These are phyloP conservation scores for Ascomycota sp. DNA, from an alignment of 2,329 filamentous ascomycete genomes.

Conservation along the genomic window DNA sequence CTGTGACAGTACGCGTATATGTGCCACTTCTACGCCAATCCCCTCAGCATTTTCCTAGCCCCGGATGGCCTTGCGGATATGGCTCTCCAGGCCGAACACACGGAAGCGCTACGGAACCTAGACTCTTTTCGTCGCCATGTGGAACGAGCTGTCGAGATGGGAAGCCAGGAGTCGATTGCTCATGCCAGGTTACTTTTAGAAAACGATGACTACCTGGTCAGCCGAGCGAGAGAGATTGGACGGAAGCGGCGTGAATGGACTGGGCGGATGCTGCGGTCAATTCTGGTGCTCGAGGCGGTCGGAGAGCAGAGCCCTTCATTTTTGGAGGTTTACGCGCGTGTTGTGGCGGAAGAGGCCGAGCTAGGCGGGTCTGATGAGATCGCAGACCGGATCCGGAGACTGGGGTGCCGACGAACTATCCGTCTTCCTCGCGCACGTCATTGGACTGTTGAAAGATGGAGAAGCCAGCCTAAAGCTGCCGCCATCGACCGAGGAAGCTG, in stretches of 20 bases:
- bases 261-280: constrained; percentile 24
- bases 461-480: constrained; percentile 16
- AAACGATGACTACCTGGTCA: constrained; percentile 34
- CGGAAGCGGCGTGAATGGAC: constrained; percentile 15
- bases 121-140: constrained; percentile 44
- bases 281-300: constrained; percentile 23
- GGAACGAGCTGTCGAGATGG: constrained; percentile 24
- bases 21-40: constrained; percentile 69
- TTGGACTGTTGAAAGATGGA: constrained; percentile 13
- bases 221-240: constrained; percentile 15
- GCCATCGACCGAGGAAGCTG: constrained; percentile 12
- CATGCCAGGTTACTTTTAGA: constrained; percentile 29
- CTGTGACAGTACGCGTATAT: constrained; percentile 53
- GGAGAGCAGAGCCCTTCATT: constrained; percentile 20
- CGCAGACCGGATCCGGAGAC: constrained; percentile 37
- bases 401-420: constrained; percentile 17
- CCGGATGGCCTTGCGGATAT: constrained; percentile 4
- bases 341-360: constrained; percentile 33
- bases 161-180: constrained; percentile 22
- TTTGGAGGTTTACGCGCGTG: constrained; percentile 38
- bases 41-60: constrained; percentile 42
- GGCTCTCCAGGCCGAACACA: constrained; percentile 35
- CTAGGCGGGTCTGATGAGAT: constrained; percentile 31
- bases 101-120: constrained; percentile 46
- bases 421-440: constrained; percentile 7